Conservation (phyloP, 371 early-diverging fungal genomes). For the Rhizopus arrhizus region DNA sequence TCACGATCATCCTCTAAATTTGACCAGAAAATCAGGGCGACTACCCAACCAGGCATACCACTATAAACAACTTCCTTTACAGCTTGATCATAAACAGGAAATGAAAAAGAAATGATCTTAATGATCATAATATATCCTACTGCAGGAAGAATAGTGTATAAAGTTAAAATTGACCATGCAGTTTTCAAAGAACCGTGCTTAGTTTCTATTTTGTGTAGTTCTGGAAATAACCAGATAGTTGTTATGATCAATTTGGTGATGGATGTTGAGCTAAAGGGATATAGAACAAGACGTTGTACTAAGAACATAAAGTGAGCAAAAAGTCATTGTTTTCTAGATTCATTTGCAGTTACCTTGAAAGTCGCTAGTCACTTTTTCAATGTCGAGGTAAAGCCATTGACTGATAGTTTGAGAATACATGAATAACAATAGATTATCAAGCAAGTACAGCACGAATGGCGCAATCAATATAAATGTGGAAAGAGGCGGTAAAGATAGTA, state of each 20-base stretch:
- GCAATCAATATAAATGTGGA: slow-evolving; percentile 13
- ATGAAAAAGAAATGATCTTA: background rate
- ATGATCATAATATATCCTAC: slow-evolving; percentile 8
- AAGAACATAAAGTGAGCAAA: background rate
- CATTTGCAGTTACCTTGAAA: slow-evolving; percentile 12
- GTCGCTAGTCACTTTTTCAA: background rate
- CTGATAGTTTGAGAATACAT: background rate
- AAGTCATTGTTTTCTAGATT: background rate
- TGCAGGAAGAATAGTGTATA: slow-evolving; percentile 27
- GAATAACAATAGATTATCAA: slow-evolving; percentile 16
- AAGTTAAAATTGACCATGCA: slow-evolving; percentile 9
- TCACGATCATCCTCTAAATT: slow-evolving; percentile 20
- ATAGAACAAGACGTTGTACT: slow-evolving; percentile 23
- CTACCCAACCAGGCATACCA: slow-evolving; percentile 32
- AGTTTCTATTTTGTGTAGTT: slow-evolving; percentile 21
- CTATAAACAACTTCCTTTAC: background rate
- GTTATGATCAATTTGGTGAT: slow-evolving; percentile 12
- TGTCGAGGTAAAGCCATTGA: slow-evolving; percentile 17
- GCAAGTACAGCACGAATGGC: slow-evolving; percentile 8
- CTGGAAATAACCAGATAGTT: slow-evolving; percentile 23
- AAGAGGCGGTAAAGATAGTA: slow-evolving; percentile 23
- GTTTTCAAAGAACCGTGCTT: slow-evolving; percentile 21
- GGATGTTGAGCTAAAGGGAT: slow-evolving; percentile 23
- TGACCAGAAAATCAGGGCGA: slow-evolving; percentile 28
- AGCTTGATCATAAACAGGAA: background rate